These are phyloP conservation scores for Marsdenia floribunda DNA, from an alignment of 257 asterid genomes.

Conservation along the genomic window DNA sequence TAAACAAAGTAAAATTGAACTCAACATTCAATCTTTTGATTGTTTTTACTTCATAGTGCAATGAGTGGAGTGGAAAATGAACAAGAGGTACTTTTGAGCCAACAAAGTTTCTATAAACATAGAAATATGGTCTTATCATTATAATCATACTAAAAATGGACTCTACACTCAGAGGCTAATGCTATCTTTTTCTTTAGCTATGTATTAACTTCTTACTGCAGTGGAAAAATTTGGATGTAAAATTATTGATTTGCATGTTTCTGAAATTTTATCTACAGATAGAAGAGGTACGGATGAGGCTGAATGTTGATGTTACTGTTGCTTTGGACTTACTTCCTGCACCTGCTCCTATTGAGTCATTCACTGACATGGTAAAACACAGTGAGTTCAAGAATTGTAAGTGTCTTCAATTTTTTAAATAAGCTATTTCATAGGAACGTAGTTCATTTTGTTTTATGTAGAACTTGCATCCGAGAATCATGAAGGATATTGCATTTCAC, in stretches of 20 bases:
- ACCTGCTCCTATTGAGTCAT: conserved; percentile 77
- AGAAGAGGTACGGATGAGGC: conserved; percentile 73
- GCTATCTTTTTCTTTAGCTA: background rate
- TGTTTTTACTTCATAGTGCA: background rate
- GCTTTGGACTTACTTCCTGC: conserved; percentile 58
- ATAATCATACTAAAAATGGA: background rate
- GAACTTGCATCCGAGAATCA: conserved; percentile 67
- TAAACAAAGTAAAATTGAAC: background rate
- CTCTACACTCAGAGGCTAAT: background rate
- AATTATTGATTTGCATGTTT: conserved; percentile 10
- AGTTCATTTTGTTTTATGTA: conserved; percentile 21
- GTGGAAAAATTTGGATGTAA: background rate
- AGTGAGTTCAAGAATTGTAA: conserved; percentile 1
- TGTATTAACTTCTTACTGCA: background rate
- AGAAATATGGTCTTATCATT: background rate
- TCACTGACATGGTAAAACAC: conserved; percentile 64
- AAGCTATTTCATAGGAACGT: conserved; percentile 2
- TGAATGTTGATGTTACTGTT: conserved; percentile 70
- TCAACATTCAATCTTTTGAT: background rate
- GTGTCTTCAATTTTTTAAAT: background rate
- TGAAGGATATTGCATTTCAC: conserved; percentile 74
- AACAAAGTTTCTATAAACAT: background rate
- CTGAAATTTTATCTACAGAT: conserved; percentile 32
- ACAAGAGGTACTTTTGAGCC: too few species aligned
- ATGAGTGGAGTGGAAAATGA: background rate